Conservation (phyloP, 805 yeast species). For the Yamadazyma olivae region DNA sequence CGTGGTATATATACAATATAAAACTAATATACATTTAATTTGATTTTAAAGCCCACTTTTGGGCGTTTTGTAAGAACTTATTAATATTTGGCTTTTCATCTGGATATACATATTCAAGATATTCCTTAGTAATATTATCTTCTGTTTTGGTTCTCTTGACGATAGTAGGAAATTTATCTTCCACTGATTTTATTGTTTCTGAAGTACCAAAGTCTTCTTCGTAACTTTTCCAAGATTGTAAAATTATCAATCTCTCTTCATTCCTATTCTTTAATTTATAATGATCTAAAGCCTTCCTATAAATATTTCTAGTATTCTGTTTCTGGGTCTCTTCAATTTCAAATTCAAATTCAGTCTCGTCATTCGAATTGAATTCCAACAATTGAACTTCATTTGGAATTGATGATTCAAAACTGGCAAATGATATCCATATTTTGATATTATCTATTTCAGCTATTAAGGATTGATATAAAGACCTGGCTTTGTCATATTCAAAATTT, state of each 20-base stretch:
- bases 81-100: constrained; percentile 47
- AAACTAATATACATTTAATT: background rate
- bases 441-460: constrained; percentile 29
- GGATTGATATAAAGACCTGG: constrained; percentile 47
- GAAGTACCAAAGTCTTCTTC: constrained; percentile 60
- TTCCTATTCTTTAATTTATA: constrained; percentile 31
- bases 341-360: constrained; percentile 47
- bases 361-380: constrained; percentile 39
- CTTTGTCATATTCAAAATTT: constrained; percentile 53
- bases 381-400: constrained; percentile 57
- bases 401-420: constrained; percentile 69
- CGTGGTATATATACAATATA: background rate
- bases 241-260: constrained; percentile 48
- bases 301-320: constrained; percentile 50
- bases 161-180: constrained; percentile 51
- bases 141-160: constrained; percentile 45
- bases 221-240: constrained; percentile 63
- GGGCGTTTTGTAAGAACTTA: constrained; percentile 42
- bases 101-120: constrained; percentile 63
- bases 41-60: constrained; percentile 25
- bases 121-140: constrained; percentile 50
- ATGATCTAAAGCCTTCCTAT: constrained; percentile 48
- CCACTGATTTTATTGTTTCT: constrained; percentile 32
- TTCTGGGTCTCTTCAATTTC: constrained; percentile 50
- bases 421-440: constrained; percentile 50